Evolutionary conservation across 2,329 filamentous ascomycete genomes (phyloP), one percentile per base, ranked within the genome.

Genomic region (Beauveria varroae): DNA sequence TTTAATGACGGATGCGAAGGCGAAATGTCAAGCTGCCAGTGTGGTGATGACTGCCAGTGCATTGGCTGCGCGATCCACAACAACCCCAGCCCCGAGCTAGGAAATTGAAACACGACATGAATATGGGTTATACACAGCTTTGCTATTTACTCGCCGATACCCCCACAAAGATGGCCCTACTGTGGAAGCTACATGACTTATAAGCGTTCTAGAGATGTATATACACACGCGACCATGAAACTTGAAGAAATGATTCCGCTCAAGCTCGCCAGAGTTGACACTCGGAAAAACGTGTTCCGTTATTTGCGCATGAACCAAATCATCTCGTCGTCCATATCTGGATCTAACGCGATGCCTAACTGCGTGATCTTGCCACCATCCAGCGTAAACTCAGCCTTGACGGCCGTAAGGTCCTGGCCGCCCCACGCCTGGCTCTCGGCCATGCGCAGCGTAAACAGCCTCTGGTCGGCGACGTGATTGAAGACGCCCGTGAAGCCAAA

Each of bases 21-120:
- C 2, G 78, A 79, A 62, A 74, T 74, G 62, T 72, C 76, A 14
- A 78, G 75, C 46, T 86, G 83, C 67, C 81, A 79, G 0, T 86
- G 84, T 61, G 83, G 83, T 9, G 82, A 86, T 62, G 81, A 84
- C 63, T 86, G 83, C 62, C 74, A 80, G 63, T 86, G 83, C 65
- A 70, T 84, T 2, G 83, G 82, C 4, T 86, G 83, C 64, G 74
- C 78, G 55, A 81, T 85, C 56, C 83, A 86, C 60, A 74, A 73
- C 56, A 73, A 71, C 51, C 65, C 68, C 0, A 68, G 65, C 12
- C 63, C 64, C 12, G 46, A 51, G 26, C 30, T 60, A 9, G 54
- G 30, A 37, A 30, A 63, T 65, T 56, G 30, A 10, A 18, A 26
- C 3, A 18, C 9, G 30, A 16, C n/a, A 14, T 50, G 43, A 14